Conservation (phyloP, 192 early-diverging fungal genomes). For the Gamsiella multidivaricata region DNA sequence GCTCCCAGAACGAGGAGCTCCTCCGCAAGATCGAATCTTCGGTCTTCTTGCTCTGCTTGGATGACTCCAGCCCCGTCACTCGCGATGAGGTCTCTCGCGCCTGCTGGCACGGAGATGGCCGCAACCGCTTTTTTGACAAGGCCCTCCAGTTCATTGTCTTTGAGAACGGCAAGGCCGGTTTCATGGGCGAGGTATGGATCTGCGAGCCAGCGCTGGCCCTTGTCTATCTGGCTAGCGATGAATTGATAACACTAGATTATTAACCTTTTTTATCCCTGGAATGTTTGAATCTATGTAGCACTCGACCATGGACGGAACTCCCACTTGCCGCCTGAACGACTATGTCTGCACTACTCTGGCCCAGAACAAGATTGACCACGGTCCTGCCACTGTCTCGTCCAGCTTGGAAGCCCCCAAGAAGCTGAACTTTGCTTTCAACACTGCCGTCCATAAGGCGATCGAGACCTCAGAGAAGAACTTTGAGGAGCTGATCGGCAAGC, state of each 20-base stretch:
- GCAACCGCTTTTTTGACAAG: conserved; percentile 99
- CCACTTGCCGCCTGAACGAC: conserved; percentile 89
- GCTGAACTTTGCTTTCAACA: conserved; percentile 79
- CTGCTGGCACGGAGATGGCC: conserved; percentile 96
- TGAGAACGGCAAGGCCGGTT: conserved; percentile 97
- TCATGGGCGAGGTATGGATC: conserved; percentile 83
- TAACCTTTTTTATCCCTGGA: conserved; percentile 7
- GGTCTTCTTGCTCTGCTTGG: conserved; percentile 91
- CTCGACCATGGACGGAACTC: conserved; percentile 95
- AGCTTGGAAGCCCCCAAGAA: conserved; percentile 73
- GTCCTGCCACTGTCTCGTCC: conserved; percentile 62
- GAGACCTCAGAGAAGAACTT: conserved; percentile 81
- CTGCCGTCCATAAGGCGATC: conserved; percentile 69
- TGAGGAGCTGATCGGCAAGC: conserved; percentile 78
- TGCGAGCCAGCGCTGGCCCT: no score
- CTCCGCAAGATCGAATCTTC: conserved; percentile 89
- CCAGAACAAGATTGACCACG: conserved; percentile 81
- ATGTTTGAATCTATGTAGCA: conserved; percentile 58
- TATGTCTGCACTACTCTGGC: conserved; percentile 72
- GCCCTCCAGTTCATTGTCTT: conserved; percentile 95
- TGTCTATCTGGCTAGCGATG: no score
- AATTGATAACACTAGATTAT: not conserved
- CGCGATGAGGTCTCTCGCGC: conserved; percentile 87
- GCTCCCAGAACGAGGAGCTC: conserved; percentile 75
- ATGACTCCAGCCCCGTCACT: conserved; percentile 87